Evolutionary conservation across 192 early-diverging fungal genomes (phyloP).

Genomic region (Linnemannia exigua): DNA sequence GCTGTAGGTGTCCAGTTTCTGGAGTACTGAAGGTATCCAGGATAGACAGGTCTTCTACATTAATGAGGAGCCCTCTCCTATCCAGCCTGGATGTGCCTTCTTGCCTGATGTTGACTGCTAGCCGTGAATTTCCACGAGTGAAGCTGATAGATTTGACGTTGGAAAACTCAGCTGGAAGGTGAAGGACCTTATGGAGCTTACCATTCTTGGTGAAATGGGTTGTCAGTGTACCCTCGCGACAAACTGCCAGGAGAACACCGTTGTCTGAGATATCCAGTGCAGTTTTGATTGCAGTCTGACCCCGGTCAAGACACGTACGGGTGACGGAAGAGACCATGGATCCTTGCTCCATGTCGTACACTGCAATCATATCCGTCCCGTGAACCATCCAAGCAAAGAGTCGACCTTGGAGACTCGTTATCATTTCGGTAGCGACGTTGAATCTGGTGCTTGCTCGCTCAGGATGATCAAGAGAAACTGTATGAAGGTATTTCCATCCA

Average conservation of each 20-base stretch:
- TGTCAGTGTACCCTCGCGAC: background rate
- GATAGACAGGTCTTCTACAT: background rate
- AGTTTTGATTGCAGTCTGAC: background rate
- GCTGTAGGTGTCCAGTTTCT: background rate
- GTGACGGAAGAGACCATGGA: background rate
- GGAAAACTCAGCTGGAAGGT: conserved; percentile 3
- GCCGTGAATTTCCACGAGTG: background rate
- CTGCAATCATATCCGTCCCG: background rate
- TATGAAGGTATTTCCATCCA: background rate
- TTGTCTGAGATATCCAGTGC: conserved; percentile 7
- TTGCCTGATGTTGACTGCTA: background rate
- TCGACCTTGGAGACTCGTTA: background rate
- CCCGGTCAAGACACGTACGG: background rate
- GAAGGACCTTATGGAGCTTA: background rate
- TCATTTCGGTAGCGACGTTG: background rate
- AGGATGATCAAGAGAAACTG: background rate
- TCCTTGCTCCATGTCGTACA: conserved; percentile 8
- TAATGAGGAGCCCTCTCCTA: background rate
- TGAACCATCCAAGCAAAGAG: conserved; percentile 15
- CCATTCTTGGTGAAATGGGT: conserved; percentile 3
- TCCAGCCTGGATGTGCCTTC: background rate
- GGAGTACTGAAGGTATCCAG: conserved; percentile 1
- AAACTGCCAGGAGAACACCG: background rate
- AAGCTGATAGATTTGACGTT: background rate
- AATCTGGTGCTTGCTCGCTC: background rate